Conservation (phyloP, 352 stramenopile species). For the Lagenidium giganteum region DNA sequence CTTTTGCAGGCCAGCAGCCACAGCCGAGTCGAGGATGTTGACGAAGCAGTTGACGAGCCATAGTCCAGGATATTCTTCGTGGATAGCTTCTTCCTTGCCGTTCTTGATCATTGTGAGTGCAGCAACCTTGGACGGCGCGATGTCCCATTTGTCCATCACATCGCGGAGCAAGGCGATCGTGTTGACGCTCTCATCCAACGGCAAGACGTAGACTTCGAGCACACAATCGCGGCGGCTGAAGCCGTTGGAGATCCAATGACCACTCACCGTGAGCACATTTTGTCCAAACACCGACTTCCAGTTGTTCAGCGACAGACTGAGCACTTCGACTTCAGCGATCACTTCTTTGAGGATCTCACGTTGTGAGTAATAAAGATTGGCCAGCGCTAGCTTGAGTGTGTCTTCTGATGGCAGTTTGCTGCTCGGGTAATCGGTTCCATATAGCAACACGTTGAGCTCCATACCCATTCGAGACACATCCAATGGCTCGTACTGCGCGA, state of each 20-base stretch:
- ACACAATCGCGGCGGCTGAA: conserved; percentile 74
- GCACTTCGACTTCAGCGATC: conserved; percentile 62
- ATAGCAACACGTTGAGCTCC: conserved; percentile 55
- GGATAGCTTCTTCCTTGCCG: conserved; percentile 38
- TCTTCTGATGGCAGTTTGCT: conserved; percentile 58
- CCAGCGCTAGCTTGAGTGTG: conserved; percentile 61
- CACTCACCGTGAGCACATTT: conserved; percentile 74
- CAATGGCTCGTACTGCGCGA: conserved; percentile 70
- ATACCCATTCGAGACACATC: conserved; percentile 62
- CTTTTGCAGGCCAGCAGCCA: conserved; percentile 49
- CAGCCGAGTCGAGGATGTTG: conserved; percentile 45
- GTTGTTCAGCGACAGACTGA: conserved; percentile 76
- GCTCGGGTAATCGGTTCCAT: conserved; percentile 32
- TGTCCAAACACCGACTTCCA: conserved; percentile 77
- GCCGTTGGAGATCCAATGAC: conserved; percentile 72
- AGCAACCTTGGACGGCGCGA: conserved; percentile 58
- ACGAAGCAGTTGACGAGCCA: conserved; percentile 70
- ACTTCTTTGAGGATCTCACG: conserved; percentile 78
- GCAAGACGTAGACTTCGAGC: conserved; percentile 71
- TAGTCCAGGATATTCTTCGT: conserved; percentile 61
- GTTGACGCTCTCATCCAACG: conserved; percentile 70
- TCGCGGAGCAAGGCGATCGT: conserved; percentile 72
- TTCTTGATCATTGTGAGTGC: conserved; percentile 64
- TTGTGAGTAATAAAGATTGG: conserved; percentile 77
- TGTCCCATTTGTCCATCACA: conserved; percentile 84